Base-by-base conservation (phyloP, 2,329 filamentous ascomycete species). In the Venturia pyrina region DNA sequence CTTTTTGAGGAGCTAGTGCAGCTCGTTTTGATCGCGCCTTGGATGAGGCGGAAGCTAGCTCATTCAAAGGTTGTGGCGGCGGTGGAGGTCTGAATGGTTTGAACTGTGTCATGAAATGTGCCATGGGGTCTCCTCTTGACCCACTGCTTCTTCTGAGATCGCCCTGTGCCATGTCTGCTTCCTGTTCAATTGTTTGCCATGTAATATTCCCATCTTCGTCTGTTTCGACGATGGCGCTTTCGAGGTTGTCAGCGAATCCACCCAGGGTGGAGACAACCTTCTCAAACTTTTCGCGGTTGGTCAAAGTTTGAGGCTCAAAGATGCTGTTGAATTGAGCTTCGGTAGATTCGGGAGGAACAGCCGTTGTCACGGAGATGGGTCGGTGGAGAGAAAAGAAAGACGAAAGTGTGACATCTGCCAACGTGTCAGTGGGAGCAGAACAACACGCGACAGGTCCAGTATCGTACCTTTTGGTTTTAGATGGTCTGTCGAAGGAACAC, bases 301-400 rank as follows among this genome's bases (percentile, higher is more conserved):
- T 59, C 32, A 59, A 81, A 28, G 78, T 76, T 65, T 81, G 83
- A 66, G 80, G 75, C 57, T 87, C 82, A 76, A 98, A 98, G 73
- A 99, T 93, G 73, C 89, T 83, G 68, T 90, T 88, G 76, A 98
- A 97, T 62, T 88, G 83, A 73, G 90, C 88, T 68, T 89, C 82
- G 64, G 85, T 87, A 59, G 92, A 67, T 13, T 81, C 71, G 85
- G 87, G 66, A 89, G 95, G 73, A 65, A 96, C 88, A 70, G 89
- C 88, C 71, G 88, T 87, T 62, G 88, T 92, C 70, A 97, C 86
- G 65, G 91, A 96, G 73, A 99, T 93, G 59, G 95, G 95, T 68
- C 95, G 88, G 78, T 99, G 91, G 70, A 96, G 89, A 69, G 93
- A 96, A 81, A 98, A 98, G 83, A 99, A 98, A 67, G 89, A 89